These are phyloP conservation scores for Solanum sitiens DNA, from an alignment of 257 asterid species.

Conservation along the genomic window DNA sequence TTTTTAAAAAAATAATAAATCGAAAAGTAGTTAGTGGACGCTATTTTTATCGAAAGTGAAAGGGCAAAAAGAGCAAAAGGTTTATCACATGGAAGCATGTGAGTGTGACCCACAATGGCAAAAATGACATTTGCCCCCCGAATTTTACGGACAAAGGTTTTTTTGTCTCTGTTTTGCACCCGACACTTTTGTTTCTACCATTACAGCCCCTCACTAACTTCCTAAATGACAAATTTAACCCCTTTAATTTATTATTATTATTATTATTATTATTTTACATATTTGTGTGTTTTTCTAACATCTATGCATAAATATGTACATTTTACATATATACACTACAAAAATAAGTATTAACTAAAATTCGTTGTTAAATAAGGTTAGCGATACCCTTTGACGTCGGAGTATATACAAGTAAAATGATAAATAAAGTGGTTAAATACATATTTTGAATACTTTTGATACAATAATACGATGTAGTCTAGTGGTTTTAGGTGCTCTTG, in stretches of 20 bases:
- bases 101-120: conserved; percentile 45
- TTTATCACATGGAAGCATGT: conserved; percentile 66
- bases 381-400: neutral
- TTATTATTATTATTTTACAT: too few species aligned
- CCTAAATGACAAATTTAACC: neutral
- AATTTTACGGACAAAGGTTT: conserved; percentile 42
- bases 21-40: neutral
- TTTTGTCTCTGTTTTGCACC: conserved; percentile 21
- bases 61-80: neutral
- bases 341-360: neutral
- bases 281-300: neutral
- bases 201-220: neutral
- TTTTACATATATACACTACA: neutral
- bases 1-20: neutral
- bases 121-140: conserved; percentile 48
- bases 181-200: conserved; percentile 7
- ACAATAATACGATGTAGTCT: too few species aligned
- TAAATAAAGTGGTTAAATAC: too few species aligned
- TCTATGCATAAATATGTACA: neutral
- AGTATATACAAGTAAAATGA: too few species aligned
- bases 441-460: too few species aligned
- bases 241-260: too few species aligned
- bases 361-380: neutral
- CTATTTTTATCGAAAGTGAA: neutral
- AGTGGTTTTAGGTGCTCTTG: too few species aligned